Conservation (phyloP, 2,329 filamentous ascomycete species). For the Fusarium odoratissimum region DNA sequence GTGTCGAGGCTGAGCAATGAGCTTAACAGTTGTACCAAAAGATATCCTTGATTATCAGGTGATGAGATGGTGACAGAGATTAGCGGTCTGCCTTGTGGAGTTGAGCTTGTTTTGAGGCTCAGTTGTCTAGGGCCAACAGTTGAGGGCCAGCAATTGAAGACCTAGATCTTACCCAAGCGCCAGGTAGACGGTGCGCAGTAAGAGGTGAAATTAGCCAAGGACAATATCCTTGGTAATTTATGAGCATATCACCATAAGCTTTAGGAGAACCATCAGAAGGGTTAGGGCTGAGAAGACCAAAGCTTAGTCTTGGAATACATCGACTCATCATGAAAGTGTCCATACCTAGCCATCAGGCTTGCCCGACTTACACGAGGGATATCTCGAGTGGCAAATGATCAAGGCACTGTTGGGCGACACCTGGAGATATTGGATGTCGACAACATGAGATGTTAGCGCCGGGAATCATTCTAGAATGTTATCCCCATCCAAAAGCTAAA, state of each 20-base stretch:
- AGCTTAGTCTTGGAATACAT: neutral
- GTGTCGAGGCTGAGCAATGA: constrained; percentile 20
- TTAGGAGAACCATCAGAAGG: neutral
- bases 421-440: neutral
- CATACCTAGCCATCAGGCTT: neutral
- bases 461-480: constrained; percentile 34
- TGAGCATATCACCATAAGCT: neutral
- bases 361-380: neutral
- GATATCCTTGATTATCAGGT: neutral
- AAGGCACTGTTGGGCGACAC: constrained; percentile 12
- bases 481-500: neutral
- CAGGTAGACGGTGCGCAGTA: neutral
- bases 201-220: neutral
- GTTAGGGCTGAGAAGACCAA: neutral
- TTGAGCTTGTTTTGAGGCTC: constrained; percentile 14
- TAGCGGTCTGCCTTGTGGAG: constrained; percentile 27
- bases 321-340: too few relatives aligned
- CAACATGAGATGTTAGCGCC: neutral
- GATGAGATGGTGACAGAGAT: neutral
- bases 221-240: neutral
- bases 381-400: constrained; percentile 12
- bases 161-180: neutral
- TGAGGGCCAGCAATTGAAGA: neutral
- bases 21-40: neutral
- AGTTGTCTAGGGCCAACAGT: neutral